These are phyloP conservation scores for Agroathelia rolfsii DNA, from an alignment of 1,284 basidiomycete species.

Conservation along the genomic window DNA sequence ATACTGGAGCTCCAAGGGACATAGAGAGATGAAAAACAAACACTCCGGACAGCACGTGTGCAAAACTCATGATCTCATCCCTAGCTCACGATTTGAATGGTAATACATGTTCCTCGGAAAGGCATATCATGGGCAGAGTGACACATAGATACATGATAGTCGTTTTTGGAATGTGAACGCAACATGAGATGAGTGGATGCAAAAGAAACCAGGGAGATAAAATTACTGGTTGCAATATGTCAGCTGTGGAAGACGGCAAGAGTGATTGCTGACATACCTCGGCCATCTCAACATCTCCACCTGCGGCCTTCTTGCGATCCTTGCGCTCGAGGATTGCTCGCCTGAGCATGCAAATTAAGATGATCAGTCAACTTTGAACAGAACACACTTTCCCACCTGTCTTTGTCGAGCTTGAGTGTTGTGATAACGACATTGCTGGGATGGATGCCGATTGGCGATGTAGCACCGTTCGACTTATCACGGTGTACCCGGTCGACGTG, in stretches of 20 bases:
- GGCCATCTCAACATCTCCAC: slow-evolving; percentile 68
- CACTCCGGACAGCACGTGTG: too few species aligned
- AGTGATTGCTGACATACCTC: slow-evolving; percentile 43
- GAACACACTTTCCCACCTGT: slow-evolving; percentile 40
- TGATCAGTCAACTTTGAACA: slow-evolving; percentile 1
- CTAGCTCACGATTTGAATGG: slow-evolving; percentile 15
- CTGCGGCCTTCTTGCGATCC: slow-evolving; percentile 60
- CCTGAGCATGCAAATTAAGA: slow-evolving; percentile 24
- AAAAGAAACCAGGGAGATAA: slow-evolving; percentile 15
- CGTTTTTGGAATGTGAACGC: slow-evolving; percentile 41
- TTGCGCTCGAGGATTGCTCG: slow-evolving; percentile 78
- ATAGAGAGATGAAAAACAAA: too few species aligned
- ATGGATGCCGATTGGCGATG: slow-evolving; percentile 90
- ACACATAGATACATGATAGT: slow-evolving; percentile 41
- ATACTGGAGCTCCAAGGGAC: too few species aligned
- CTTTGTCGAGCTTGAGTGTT: slow-evolving; percentile 84
- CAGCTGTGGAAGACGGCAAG: slow-evolving; percentile 9
- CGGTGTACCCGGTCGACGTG: slow-evolving; percentile 97
- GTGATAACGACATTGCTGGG: slow-evolving; percentile 97
- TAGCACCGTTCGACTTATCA: slow-evolving; percentile 97
- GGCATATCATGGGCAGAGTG: slow-evolving; percentile 39
- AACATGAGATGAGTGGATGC: slow-evolving; percentile 22
- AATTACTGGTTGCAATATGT: slow-evolving; percentile 23
- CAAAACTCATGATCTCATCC: slow-evolving; percentile 16
- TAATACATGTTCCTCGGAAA: slow-evolving; percentile 32